Conservation (phyloP, 176 grass and related monocot species). For the Phoenix roebelenii region DNA sequence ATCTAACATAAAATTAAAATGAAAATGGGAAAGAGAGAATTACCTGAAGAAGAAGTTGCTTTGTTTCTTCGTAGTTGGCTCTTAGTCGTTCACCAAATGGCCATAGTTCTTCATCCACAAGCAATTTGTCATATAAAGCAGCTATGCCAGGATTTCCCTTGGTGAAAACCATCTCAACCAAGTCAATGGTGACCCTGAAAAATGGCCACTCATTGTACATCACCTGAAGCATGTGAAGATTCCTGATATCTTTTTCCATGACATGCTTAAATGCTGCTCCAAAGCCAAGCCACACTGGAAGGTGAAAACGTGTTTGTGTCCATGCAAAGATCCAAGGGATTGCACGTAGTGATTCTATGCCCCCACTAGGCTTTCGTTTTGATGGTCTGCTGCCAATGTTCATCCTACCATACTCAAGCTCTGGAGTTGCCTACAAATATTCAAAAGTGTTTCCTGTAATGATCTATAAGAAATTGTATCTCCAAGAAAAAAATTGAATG, state of each 20-base stretch:
- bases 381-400: conserved; percentile 37
- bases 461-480: too few relatives aligned
- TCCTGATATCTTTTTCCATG: conserved; percentile 28
- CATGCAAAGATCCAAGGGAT: conserved; percentile 43
- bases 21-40: not conserved
- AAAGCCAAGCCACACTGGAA: conserved; percentile 34
- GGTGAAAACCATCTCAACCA: conserved; percentile 21
- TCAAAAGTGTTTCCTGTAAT: not conserved
- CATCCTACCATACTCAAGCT: conserved; percentile 32
- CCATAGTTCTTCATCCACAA: conserved; percentile 25
- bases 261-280: conserved; percentile 24
- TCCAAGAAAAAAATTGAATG: too few relatives aligned
- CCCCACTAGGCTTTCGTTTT: conserved; percentile 32
- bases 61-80: conserved; percentile 25
- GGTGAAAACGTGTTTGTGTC: conserved; percentile 34
- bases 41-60: conserved; percentile 33
- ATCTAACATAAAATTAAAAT: too few relatives aligned
- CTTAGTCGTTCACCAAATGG: conserved; percentile 24
- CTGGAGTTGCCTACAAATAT: conserved; percentile 21
- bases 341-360: conserved; percentile 29
- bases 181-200: conserved; percentile 32
- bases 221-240: conserved; percentile 21
- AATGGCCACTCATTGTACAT: conserved; percentile 43
- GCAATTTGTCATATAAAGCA: not conserved
- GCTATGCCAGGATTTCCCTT: too few relatives aligned